Percentiles rank a stretch among this genome's conserved stretches.
These are phyloP conservation scores for Scutellaria barbata DNA, from an alignment of 257 asterid species.

Conservation along the genomic window DNA sequence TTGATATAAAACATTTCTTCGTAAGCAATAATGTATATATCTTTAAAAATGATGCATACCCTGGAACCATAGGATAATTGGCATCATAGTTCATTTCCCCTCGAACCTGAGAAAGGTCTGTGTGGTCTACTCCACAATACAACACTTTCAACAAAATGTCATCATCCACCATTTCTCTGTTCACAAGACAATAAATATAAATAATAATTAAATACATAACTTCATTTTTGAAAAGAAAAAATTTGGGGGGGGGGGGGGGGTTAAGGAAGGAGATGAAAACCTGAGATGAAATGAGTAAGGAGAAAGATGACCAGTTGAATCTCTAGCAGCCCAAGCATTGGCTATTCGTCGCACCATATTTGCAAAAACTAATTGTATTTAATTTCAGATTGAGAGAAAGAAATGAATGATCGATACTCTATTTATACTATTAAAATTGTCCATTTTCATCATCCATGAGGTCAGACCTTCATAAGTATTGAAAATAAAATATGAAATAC, in stretches of 20 bases:
- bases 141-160: constrained; percentile 46
- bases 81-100: constrained; percentile 34
- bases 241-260: too few relatives aligned
- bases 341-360: constrained; percentile 46
- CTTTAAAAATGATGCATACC: constrained; percentile 27
- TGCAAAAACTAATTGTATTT: not conserved
- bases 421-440: not conserved
- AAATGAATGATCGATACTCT: not conserved
- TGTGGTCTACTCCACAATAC: constrained; percentile 58
- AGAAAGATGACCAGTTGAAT: constrained; percentile 47
- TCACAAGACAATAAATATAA: not conserved
- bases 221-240: too few relatives aligned
- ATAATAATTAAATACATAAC: not conserved
- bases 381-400: too few relatives aligned
- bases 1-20: too few relatives aligned
- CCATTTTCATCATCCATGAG: constrained; percentile 28
- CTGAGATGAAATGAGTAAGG: constrained; percentile 57
- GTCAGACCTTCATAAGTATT: not conserved
- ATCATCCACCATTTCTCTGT: constrained; percentile 43
- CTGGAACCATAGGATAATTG: constrained; percentile 44
- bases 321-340: constrained; percentile 48
- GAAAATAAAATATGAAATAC: constrained; percentile 9
- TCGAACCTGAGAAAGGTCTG: constrained; percentile 51
- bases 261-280: constrained; percentile 20
- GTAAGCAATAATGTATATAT: not conserved